Percentiles rank a stretch among this genome's conserved stretches.
phyloP scores from a whole-genome alignment of 768 basidiomycete genomes.

The Clavaria fumosa region DNA sequence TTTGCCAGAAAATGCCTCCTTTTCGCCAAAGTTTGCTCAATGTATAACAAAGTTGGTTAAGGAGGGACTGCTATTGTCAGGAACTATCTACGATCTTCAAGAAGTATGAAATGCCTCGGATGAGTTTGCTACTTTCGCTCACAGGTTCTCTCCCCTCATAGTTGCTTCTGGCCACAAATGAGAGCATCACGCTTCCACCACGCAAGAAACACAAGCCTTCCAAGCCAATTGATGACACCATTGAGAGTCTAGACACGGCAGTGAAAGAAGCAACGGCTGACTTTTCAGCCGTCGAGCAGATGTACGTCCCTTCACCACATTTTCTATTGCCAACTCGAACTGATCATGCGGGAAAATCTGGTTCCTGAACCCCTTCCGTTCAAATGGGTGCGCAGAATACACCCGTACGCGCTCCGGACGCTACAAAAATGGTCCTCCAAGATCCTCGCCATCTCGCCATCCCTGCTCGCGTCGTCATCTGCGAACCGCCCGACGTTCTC shows the following conservation, averaged over 20 bases:
- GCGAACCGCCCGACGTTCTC: slow-evolving; percentile 51
- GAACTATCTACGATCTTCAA: slow-evolving; percentile 54
- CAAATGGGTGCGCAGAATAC: slow-evolving; percentile 45
- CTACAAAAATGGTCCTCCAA: slow-evolving; percentile 93
- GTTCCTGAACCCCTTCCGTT: no score
- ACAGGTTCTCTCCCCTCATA: slow-evolving; percentile 12
- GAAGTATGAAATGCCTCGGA: slow-evolving; percentile 28
- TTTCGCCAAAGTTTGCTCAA: no score
- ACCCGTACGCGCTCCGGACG: slow-evolving; percentile 60
- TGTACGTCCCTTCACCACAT: slow-evolving; percentile 23
- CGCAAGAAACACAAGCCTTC: slow-evolving; percentile 47
- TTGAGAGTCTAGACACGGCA: slow-evolving; percentile 17
- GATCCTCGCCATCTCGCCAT: slow-evolving; percentile 82
- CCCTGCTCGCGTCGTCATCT: slow-evolving; percentile 52
- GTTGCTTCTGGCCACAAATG: slow-evolving; percentile 33
- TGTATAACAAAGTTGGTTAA: slow-evolving; percentile 38
- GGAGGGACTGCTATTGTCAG: slow-evolving; percentile 44
- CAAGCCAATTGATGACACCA: slow-evolving; percentile 21
- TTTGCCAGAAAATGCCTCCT: no score
- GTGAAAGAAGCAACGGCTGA: slow-evolving; percentile 27
- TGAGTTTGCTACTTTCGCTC: neutral
- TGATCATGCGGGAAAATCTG: no score
- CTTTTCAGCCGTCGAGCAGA: slow-evolving; percentile 31
- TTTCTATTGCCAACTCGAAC: no score
- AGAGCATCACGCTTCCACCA: slow-evolving; percentile 31